These are phyloP conservation scores for Exophiala sp. DNA, from an alignment of 2,329 filamentous ascomycete species.

Conservation along the genomic window DNA sequence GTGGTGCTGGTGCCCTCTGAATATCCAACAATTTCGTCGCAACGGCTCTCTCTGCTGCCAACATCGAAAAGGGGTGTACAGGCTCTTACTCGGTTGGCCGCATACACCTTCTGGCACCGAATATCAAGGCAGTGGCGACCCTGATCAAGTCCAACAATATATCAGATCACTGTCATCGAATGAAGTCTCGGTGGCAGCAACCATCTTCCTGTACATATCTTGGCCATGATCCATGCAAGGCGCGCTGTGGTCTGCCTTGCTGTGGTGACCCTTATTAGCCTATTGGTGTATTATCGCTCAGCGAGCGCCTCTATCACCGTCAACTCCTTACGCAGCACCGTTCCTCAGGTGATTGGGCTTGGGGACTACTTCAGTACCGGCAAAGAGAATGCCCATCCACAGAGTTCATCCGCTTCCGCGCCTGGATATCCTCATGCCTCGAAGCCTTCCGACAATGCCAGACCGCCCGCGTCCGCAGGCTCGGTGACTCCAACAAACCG, in stretches of 20 bases:
- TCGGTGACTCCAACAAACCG: not conserved
- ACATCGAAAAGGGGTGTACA: too few relatives aligned
- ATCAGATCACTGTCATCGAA: constrained; percentile 2
- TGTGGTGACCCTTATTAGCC: constrained; percentile 8
- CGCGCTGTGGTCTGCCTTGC: constrained; percentile 16
- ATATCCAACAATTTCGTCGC: not conserved
- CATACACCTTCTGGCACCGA: too few relatives aligned
- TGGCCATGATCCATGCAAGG: constrained; percentile 18
- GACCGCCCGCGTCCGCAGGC: constrained; percentile 18
- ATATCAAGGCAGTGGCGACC: not conserved
- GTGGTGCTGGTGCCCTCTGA: not conserved
- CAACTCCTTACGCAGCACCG: constrained; percentile 14
- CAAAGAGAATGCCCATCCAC: constrained; percentile 6
- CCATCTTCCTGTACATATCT: constrained; percentile 10
- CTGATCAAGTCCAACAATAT: not conserved
- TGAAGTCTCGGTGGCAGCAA: constrained; percentile 10
- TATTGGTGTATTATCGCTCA: constrained; percentile 18
- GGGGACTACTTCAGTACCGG: constrained; percentile 30
- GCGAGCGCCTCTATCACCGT: constrained; percentile 13
- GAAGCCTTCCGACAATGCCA: not conserved
- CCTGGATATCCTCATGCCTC: constrained; percentile 9
- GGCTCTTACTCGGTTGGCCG: too few relatives aligned
- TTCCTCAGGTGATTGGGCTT: constrained; percentile 36
- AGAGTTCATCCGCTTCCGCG: not conserved
- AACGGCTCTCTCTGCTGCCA: too few relatives aligned